These are phyloP conservation scores for Olyra latifolia DNA, from an alignment of 176 grass and related monocot species.

Conservation along the genomic window DNA sequence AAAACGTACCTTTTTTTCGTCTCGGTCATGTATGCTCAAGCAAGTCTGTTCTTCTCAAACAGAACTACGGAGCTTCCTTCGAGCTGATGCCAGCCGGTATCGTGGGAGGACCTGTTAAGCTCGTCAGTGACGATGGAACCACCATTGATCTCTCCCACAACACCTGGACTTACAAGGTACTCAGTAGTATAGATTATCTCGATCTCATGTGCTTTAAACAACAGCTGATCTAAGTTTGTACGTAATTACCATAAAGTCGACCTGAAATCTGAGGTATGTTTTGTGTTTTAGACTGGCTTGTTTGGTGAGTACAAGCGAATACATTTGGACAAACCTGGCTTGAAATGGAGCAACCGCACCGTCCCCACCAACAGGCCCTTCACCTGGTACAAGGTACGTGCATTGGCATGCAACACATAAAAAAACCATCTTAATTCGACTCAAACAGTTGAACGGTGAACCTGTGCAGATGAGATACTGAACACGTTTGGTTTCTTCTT, in stretches of 20 bases:
- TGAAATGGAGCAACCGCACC: conserved; percentile 24
- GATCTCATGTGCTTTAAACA: neutral
- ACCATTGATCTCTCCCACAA: conserved; percentile 41
- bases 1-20: neutral
- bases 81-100: conserved; percentile 1
- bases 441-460: neutral
- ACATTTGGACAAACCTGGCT: conserved; percentile 17
- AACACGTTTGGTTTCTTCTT: neutral
- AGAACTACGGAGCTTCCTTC: neutral
- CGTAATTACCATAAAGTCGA: neutral
- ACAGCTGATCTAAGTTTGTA: neutral
- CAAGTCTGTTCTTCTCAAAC: neutral
- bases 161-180: conserved; percentile 58
- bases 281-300: conserved; percentile 44
- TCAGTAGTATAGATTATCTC: neutral
- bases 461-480: neutral
- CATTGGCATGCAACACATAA: neutral
- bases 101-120: conserved; percentile 1
- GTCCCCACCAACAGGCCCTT: conserved; percentile 49
- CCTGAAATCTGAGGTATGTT: neutral
- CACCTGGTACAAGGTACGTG: conserved; percentile 61
- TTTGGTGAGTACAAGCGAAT: conserved; percentile 45
- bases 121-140: neutral
- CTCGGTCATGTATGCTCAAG: neutral
- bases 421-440: neutral